Conservation (phyloP, 2,329 filamentous ascomycete species). For the Verticillium alfalfae region DNA sequence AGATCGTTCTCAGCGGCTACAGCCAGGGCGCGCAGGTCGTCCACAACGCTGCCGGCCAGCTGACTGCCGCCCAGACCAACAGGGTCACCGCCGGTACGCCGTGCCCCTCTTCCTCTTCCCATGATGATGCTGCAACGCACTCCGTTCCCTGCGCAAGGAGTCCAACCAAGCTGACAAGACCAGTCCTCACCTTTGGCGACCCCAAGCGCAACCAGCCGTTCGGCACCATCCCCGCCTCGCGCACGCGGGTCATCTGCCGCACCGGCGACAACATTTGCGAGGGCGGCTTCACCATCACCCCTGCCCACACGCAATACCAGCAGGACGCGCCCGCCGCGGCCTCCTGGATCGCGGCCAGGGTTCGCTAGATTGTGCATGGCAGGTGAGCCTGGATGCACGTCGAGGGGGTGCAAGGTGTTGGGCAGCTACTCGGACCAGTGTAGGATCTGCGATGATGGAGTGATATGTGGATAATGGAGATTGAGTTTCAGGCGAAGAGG, state of each 20-base stretch:
- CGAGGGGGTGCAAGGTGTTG: no score
- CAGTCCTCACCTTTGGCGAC: constrained; percentile 12
- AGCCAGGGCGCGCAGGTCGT: constrained; percentile 33
- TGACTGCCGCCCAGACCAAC: constrained; percentile 25
- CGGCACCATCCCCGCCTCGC: constrained; percentile 1
- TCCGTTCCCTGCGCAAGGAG: background rate
- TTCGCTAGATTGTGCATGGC: background rate
- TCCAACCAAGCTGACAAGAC: constrained; percentile 3
- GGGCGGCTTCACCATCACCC: constrained; percentile 18
- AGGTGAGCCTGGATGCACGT: no score
- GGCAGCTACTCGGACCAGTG: background rate
- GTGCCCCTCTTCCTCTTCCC: constrained; percentile 2
- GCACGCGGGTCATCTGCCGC: constrained; percentile 21
- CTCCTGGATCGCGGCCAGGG: constrained; percentile 16
- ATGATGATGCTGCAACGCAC: no score
- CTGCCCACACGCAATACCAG: constrained; percentile 19
- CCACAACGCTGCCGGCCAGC: constrained; percentile 33
- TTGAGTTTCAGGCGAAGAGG: no score
- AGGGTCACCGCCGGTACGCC: constrained; percentile 18
- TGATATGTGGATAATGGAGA: no score
- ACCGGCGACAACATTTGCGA: constrained; percentile 24
- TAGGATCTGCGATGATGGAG: no score
- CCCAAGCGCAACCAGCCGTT: constrained; percentile 1
- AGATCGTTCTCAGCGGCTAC: constrained; percentile 41
- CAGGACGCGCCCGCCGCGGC: constrained; percentile 21